Percentiles rank a stretch among this genome's conserved stretches.
Conservation (phyloP, 2,329 filamentous ascomycete genomes). For the Exophiala lecanii-corni region DNA sequence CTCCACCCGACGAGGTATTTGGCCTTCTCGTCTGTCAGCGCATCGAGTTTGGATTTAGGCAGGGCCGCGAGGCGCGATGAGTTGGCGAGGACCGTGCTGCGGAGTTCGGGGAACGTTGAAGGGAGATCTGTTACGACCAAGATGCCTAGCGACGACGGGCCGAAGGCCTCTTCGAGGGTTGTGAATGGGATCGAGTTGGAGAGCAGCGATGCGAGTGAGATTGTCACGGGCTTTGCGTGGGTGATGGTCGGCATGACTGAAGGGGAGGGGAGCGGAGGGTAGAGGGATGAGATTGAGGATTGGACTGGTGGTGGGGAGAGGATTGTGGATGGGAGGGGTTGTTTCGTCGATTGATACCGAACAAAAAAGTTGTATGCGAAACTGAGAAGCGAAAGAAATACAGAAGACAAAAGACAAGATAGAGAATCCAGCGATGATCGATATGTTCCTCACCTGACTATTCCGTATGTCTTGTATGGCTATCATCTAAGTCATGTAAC, state of each 20-base stretch:
- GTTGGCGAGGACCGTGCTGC: conserved; percentile 73
- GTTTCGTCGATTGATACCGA: too few relatives aligned
- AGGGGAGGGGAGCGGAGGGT: not conserved
- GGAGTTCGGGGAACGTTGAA: conserved; percentile 62
- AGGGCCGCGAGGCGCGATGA: conserved; percentile 85
- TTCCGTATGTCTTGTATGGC: too few relatives aligned
- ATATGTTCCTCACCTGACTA: too few relatives aligned
- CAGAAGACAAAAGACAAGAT: conserved; percentile 1
- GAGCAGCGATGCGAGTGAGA: conserved; percentile 22
- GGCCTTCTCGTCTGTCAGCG: conserved; percentile 41
- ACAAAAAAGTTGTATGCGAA: too few relatives aligned
- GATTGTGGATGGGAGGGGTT: not conserved
- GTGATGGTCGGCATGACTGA: conserved; percentile 8
- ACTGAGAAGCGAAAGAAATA: too few relatives aligned
- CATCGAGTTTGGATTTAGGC: conserved; percentile 60
- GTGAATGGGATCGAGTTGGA: conserved; percentile 37
- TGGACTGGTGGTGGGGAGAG: too few relatives aligned
- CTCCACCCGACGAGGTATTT: conserved; percentile 63
- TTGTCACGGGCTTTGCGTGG: conserved; percentile 21
- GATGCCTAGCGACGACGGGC: conserved; percentile 83
- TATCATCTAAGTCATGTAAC: too few relatives aligned
- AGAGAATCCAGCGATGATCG: too few relatives aligned
- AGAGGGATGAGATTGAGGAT: not conserved
- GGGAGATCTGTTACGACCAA: conserved; percentile 88
- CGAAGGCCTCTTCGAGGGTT: conserved; percentile 65